Evolutionary conservation across 805 yeast genomes (phyloP), one percentile per base, ranked within the genome.

Genomic region (Saccharomycopsis synnaedendra): DNA sequence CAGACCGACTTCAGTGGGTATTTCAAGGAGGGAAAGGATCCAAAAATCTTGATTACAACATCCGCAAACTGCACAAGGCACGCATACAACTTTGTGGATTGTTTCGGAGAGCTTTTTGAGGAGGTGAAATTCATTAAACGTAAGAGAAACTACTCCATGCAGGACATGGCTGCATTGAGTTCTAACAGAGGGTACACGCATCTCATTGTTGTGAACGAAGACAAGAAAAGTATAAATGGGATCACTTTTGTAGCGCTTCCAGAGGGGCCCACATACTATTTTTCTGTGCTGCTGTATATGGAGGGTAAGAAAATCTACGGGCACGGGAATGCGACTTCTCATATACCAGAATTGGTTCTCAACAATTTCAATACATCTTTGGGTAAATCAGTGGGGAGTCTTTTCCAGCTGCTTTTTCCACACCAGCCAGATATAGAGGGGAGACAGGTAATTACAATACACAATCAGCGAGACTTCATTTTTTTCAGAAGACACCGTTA

Each of bases 401-500:
- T 93, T 53, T 93, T 93, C 67, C 97, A 89, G 63, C 78, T 95
- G 1, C 69, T 93, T 39, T 87, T 90, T 66, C 98, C 98, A 6
- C 89, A 85, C 51, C 75, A 76, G 51, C 98, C 98, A 1, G 97
- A 93, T 60, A 77, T 93, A 57, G 84, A 85, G 63, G 98, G 98
- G 32, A 76, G 98, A 58, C 97, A 93, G 62, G 98, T 87, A 41
- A 82, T 93, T 32, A 93, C 98, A 0, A 67, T 93, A 60, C 98
- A 93, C 63, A 93, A 93, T 62, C 98, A 93, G 64, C 75, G 98
- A 70, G 98, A 93, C 64, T 93, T 74, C 62, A 85, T 93, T 40
- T 93, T 93, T 59, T 90, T 93, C 72, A 76, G 98, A 67, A 78
- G 97, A 67, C 98, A 93, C 61, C 76, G 98, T 58, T 93, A 93